A percentile compares a stretch with the other conserved stretches of the same genome.
Conservation (phyloP, 1,284 basidiomycete species). For the Afroboletus lepidellus region DNA sequence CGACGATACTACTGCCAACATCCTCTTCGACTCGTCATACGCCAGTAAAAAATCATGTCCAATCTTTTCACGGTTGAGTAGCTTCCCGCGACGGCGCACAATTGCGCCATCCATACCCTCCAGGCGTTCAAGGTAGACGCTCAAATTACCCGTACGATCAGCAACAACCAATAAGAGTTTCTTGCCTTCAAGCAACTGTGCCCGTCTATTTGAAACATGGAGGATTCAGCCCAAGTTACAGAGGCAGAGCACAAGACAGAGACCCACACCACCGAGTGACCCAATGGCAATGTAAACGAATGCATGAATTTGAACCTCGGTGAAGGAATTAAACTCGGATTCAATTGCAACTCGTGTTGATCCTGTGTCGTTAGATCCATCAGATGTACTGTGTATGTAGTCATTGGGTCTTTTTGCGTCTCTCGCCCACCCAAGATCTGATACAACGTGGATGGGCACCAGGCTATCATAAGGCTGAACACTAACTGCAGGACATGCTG, state of each 20-base stretch:
- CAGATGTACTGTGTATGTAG: slow-evolving; percentile 36
- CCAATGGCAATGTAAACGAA: slow-evolving; percentile 38
- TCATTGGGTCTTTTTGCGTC: slow-evolving; percentile 23
- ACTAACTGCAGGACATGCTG: neutral
- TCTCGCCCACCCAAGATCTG: slow-evolving; percentile 15
- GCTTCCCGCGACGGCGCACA: slow-evolving; percentile 28
- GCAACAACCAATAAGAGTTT: slow-evolving; percentile 43
- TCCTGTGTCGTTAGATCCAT: slow-evolving; percentile 43
- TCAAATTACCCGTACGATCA: slow-evolving; percentile 34
- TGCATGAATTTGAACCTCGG: slow-evolving; percentile 30
- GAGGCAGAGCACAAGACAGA: neutral
- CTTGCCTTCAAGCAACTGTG: slow-evolving; percentile 37
- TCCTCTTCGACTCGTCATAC: slow-evolving; percentile 50
- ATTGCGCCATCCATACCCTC: slow-evolving; percentile 35
- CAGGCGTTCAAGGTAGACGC: slow-evolving; percentile 41
- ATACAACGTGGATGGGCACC: slow-evolving; percentile 4
- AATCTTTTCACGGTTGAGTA: slow-evolving; percentile 43
- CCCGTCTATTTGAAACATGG: slow-evolving; percentile 31
- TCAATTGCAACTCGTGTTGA: slow-evolving; percentile 41
- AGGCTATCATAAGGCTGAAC: neutral
- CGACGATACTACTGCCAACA: slow-evolving; percentile 43
- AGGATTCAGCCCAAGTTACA: neutral
- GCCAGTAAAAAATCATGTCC: slow-evolving; percentile 44
- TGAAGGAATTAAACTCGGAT: slow-evolving; percentile 37
- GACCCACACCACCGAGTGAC: slow-evolving; percentile 38